Evolutionary conservation across 2,329 filamentous ascomycete genomes (phyloP).

Genomic region (Calonectria honghensis): DNA sequence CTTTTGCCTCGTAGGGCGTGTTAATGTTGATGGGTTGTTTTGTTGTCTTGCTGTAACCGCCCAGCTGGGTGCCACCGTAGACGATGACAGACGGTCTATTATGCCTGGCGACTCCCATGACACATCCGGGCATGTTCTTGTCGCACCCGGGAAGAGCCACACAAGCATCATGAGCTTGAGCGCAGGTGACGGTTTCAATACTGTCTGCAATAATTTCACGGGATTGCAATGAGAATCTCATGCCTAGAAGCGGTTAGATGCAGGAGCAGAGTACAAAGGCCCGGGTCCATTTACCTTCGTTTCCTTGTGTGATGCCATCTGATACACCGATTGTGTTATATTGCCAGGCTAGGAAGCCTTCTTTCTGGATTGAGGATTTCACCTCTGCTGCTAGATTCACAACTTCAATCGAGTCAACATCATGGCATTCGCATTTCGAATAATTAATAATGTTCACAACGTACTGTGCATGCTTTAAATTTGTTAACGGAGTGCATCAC

Average conservation of each 20-base stretch:
- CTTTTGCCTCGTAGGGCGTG: slow-evolving; percentile 21
- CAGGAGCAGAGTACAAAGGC: neutral
- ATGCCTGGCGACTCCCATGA: slow-evolving; percentile 30
- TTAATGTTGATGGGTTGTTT: slow-evolving; percentile 30
- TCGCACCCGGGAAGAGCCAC: slow-evolving; percentile 31
- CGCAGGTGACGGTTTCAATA: slow-evolving; percentile 31
- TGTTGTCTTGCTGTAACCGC: slow-evolving; percentile 6
- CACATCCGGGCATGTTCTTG: slow-evolving; percentile 35
- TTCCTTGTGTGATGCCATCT: slow-evolving; percentile 31
- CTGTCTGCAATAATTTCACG: slow-evolving; percentile 34
- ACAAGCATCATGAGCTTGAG: slow-evolving; percentile 29
- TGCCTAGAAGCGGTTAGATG: neutral
- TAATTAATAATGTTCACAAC: neutral
- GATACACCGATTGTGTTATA: slow-evolving; percentile 37
- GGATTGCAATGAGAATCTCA: slow-evolving; percentile 33
- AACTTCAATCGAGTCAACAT: neutral
- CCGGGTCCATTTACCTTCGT: slow-evolving; percentile 8
- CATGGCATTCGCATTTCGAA: neutral
- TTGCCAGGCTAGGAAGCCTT: slow-evolving; percentile 18
- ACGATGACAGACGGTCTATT: slow-evolving; percentile 29
- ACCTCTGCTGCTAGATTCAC: slow-evolving; percentile 13
- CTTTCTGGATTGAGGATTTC: slow-evolving; percentile 13
- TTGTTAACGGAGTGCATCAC: neutral
- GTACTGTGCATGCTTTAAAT: slow-evolving; percentile 27
- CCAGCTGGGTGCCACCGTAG: slow-evolving; percentile 26